These are phyloP conservation scores for Scopulariopsis brevicaulis DNA, from an alignment of 2,329 filamentous ascomycete species.

Conservation along the genomic window DNA sequence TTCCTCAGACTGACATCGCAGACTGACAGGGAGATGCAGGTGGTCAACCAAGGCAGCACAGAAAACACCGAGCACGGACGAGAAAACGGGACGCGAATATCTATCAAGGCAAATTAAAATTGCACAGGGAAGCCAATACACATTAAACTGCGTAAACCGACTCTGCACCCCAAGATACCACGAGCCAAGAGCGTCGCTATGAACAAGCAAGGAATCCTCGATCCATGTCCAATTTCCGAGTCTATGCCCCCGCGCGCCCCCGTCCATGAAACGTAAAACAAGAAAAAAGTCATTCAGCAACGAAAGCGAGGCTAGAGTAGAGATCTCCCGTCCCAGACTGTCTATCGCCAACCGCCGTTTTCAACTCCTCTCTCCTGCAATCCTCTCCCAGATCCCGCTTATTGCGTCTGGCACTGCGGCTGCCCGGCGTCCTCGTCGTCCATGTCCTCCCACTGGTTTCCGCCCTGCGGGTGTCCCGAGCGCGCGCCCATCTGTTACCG, in stretches of 20 bases:
- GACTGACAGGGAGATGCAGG: background rate
- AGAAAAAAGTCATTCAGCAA: background rate
- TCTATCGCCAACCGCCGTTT: background rate
- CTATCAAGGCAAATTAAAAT: too few relatives aligned
- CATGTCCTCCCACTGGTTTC: constrained; percentile 56
- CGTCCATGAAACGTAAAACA: background rate
- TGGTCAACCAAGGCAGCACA: too few relatives aligned
- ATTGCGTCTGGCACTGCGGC: constrained; percentile 66
- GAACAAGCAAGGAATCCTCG: background rate
- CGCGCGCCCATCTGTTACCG: constrained; percentile 53
- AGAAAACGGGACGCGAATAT: too few relatives aligned
- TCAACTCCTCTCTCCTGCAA: background rate
- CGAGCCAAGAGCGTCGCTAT: background rate
- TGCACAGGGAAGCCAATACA: too few relatives aligned
- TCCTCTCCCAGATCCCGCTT: constrained; percentile 16
- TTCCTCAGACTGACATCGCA: too few relatives aligned
- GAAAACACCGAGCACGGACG: too few relatives aligned
- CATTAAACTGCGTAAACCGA: too few relatives aligned
- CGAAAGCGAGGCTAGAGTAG: background rate
- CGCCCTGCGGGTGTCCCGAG: constrained; percentile 54
- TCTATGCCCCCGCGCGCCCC: background rate
- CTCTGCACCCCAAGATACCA: background rate
- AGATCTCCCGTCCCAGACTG: background rate
- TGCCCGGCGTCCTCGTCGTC: constrained; percentile 56
- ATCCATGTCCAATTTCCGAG: constrained; percentile 2